These are phyloP conservation scores for Mortierella alpina DNA, from an alignment of 192 early-diverging fungal genomes.

Conservation along the genomic window DNA sequence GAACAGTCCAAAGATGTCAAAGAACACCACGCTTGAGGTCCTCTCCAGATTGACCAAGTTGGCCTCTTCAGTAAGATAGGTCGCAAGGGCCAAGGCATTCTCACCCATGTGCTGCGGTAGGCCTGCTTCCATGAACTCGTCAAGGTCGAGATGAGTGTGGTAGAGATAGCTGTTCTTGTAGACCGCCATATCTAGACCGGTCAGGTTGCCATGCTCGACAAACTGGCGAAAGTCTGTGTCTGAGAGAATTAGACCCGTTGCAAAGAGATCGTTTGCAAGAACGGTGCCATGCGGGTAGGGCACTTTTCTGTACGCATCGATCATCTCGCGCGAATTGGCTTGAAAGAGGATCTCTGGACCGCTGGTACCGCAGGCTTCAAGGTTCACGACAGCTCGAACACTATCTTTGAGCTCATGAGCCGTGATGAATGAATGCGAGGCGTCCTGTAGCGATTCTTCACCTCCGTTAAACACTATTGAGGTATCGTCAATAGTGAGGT, in stretches of 20 bases:
- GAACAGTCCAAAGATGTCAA: conserved; percentile 67
- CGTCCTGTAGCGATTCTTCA: conserved; percentile 79
- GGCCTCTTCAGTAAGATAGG: conserved; percentile 61
- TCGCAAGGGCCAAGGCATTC: conserved; percentile 66
- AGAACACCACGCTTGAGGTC: conserved; percentile 66
- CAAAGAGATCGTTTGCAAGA: conserved; percentile 63
- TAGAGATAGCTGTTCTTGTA: conserved; percentile 75
- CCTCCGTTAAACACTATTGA: conserved; percentile 57
- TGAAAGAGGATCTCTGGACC: conserved; percentile 78
- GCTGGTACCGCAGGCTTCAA: conserved; percentile 75
- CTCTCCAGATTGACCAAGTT: conserved; percentile 58
- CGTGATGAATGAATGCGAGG: conserved; percentile 74
- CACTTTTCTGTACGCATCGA: conserved; percentile 68
- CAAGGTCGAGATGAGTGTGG: conserved; percentile 74
- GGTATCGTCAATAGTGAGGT: not conserved
- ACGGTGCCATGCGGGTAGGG: conserved; percentile 75
- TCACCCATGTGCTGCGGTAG: conserved; percentile 78
- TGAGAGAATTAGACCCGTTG: conserved; percentile 68
- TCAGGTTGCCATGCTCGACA: conserved; percentile 72
- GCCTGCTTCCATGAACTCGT: conserved; percentile 64
- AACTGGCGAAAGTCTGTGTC: conserved; percentile 84
- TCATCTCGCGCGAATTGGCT: conserved; percentile 72
- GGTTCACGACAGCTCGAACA: conserved; percentile 73
- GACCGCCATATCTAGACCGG: conserved; percentile 74
- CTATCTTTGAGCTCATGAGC: conserved; percentile 62